Conservation (phyloP, 139 green algal species). For the Pseudopediastrum boryanum region DNA sequence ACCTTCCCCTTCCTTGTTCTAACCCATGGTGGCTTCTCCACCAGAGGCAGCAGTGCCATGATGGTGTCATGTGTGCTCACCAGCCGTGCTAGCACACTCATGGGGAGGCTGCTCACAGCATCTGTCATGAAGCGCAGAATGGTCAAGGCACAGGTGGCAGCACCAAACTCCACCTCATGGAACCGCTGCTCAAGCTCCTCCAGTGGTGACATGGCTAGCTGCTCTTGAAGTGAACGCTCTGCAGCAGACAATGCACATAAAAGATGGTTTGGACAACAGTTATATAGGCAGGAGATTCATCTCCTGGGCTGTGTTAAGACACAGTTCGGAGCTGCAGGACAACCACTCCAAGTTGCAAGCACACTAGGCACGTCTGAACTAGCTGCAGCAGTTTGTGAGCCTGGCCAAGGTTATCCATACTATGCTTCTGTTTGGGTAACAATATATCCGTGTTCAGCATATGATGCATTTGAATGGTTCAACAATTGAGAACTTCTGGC, state of each 20-base stretch:
- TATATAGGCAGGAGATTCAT: no score
- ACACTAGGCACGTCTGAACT: no score
- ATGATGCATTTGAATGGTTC: no score
- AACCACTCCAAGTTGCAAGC: no score
- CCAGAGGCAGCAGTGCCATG: slow-evolving; percentile 81
- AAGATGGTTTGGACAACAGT: no score
- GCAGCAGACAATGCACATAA: neutral
- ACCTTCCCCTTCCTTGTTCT: slow-evolving; percentile 37
- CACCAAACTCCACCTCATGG: slow-evolving; percentile 66
- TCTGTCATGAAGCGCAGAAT: slow-evolving; percentile 86
- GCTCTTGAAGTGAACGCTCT: slow-evolving; percentile 47
- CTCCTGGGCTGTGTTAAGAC: no score
- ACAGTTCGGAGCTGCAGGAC: no score
- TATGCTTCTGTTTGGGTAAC: no score
- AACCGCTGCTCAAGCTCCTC: slow-evolving; percentile 73
- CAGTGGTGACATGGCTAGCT: slow-evolving; percentile 49
- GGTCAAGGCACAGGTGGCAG: slow-evolving; percentile 68
- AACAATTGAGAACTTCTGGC: no score
- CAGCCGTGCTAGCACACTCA: slow-evolving; percentile 71
- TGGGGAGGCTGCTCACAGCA: slow-evolving; percentile 57
- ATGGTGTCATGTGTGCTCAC: slow-evolving; percentile 74
- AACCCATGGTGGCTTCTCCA: slow-evolving; percentile 80
- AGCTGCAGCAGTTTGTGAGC: no score
- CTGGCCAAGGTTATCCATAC: no score
- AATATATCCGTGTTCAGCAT: no score